Evolutionary conservation across 2,329 filamentous ascomycete genomes (phyloP).

Genomic region (Fusarium camptoceras): DNA sequence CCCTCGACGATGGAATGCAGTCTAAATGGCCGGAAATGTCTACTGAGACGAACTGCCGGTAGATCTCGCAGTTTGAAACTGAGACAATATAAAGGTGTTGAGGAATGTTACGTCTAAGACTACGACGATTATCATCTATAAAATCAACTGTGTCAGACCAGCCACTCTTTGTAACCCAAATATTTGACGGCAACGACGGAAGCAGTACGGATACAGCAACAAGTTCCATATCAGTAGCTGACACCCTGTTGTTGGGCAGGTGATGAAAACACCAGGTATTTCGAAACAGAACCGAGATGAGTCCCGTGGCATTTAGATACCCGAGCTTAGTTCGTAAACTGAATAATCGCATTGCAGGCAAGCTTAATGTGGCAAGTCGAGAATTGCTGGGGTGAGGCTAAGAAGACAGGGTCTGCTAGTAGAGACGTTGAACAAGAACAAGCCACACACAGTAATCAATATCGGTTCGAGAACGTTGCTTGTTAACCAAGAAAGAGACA

Average conservation of each 20-base stretch:
- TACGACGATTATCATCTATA: conserved; percentile 1
- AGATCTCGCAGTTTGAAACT: neutral
- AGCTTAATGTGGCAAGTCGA: neutral
- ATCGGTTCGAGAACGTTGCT: conserved; percentile 2
- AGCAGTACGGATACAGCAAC: neutral
- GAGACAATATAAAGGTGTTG: conserved; percentile 11
- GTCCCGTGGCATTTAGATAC: neutral
- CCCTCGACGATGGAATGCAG: neutral
- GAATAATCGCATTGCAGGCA: neutral
- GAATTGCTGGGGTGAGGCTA: neutral
- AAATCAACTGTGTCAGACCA: conserved; percentile 10
- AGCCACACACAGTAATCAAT: conserved; percentile 4
- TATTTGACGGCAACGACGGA: neutral
- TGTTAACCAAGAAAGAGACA: conserved; percentile 3
- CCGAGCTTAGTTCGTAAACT: conserved; percentile 5
- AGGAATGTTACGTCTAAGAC: conserved; percentile 23
- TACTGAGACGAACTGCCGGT: neutral
- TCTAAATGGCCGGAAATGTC: conserved; percentile 1
- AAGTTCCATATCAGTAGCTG: neutral
- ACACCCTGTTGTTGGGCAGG: neutral
- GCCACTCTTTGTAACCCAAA: conserved; percentile 1
- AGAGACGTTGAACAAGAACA: conserved; percentile 8
- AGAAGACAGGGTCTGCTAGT: neutral
- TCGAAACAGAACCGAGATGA: conserved; percentile 39
- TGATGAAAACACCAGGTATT: conserved; percentile 6